Evolutionary conservation across 2,329 filamentous ascomycete genomes (phyloP), one percentile per base, ranked within the genome.

Genomic region (Tolypocladium pustulatum): DNA sequence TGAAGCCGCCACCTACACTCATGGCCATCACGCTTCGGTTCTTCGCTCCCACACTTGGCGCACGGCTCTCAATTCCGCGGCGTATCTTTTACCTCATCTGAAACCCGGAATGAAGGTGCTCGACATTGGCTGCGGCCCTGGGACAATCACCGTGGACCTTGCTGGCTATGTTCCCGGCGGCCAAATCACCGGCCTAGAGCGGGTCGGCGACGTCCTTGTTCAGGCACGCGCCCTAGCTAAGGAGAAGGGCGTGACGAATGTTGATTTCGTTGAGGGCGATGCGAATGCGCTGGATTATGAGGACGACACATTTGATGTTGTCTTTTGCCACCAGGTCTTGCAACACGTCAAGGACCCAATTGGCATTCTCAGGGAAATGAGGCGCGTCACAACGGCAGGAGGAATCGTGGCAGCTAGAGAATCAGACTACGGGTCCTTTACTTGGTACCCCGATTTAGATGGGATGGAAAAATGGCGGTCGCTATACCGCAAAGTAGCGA

Each of bases 101-200:
- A 68, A 72, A 43, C 64, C 68, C 0, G 64, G 66, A 8, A 70
- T 75, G 68, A 64, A 60, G 25, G 69, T 80, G 53, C 73, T 80
- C 57, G 77, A 80, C 61, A 69, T 79, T 37, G 78, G 78, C 57
- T 78, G 77, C 65, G 78, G 78, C 0, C 76, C 78, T 0, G 78
- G 77, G 5, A 77, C 74, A 54, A 80, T 81, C 66, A 78, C 76
- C 13, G 68, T 69, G 0, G 73, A 73, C 38, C 68, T 80, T 32
- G 71, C 69, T 52, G 64, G 67, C n/a, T 64, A 70, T 51, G 73
- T 72, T 0, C 66, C 68, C 6, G 56, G 71, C 27, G 76, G 76
- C 38, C 59, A 61, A 3, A 68, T 75, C 10, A 67, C 70, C 9
- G 76, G 75, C 36, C 56, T 78, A 32, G 76, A 79, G 56, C 63